Base-by-base conservation (phyloP, 441 rosid species). In the Adansonia grandidieri region DNA sequence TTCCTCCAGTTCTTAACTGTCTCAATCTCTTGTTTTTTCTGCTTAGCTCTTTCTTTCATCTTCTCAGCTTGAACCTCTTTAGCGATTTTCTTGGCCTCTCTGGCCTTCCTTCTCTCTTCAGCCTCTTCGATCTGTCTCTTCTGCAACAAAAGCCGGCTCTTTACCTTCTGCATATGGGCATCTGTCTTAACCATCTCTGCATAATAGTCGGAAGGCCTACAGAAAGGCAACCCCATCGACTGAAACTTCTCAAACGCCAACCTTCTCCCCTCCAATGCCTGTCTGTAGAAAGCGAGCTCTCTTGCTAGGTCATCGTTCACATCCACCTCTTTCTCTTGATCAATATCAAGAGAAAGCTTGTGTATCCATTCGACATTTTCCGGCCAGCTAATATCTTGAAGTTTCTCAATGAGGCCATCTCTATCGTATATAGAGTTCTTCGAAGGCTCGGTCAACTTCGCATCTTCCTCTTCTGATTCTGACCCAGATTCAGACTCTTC, bases 1-100 rank as follows among this genome's bases (percentile, higher is more conserved):
- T 93, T 93, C 89, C 98, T 91, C 96, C 97, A 93, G 84, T 94
- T 92, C 89, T 93, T 96, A 47, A 96, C 97, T 47, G 90, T 22
- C 82, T 96, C 98, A 40, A 92, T 91, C 45, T 87, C 97, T 8
- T 84, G 86, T 80, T 93, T 93, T 81, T 93, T 93, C 90, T 91
- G 97, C 81, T 88, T 85, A 0, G 93, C 71, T 50, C 94, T 84
- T 80, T 93, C 96, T 76, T 92, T 96, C 86, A 76, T 88, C 88
- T 91, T 93, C 89, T 92, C 90, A 57, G 91, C 90, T 77, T 96
- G 99, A 19, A 93, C 86, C 83, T 91, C 97, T 83, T 93, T 91
- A 13, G 97, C 87, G 45, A 91, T 48, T 62, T 71, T 91, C 89
- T 92, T 96, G 19, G 92, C 76, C 73, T 95, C 95, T 82, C 97